Evolutionary conservation across 1,139 yeast genomes (phyloP), one percentile per base, ranked within the genome.

Genomic region (Dujonia santamariae): DNA sequence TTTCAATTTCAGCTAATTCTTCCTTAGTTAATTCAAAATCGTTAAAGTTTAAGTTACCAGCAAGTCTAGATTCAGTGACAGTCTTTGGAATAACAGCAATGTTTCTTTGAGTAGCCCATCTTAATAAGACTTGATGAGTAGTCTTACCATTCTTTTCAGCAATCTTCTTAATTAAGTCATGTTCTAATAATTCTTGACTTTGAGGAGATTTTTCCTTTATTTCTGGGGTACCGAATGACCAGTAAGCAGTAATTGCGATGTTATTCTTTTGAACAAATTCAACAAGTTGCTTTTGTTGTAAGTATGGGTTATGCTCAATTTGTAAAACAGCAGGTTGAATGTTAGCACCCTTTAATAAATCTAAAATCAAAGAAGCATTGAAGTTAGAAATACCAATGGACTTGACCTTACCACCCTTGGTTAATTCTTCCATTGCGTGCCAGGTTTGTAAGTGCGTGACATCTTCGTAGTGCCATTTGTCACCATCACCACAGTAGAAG

Each of bases 251-350:
- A 51, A 87, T 71, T 39, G 79, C 82, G 51, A 87, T 76, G 31
- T 75, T 80, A 46, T 75, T 61, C 28, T 62, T 50, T 56, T 84
- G 76, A 43, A 75, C 85, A 52, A 63, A 85, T 47, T 80, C 72
- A 42, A 86, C 59, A 55, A 86, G 69, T 46, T 68, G 69, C 40
- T 75, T 75, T 64, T 87, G 96, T 47, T 84, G 85, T 59, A 87
- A 72, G 69, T 85, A 87, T 46, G 96, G 96, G 60, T 87, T 96
- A 63, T 85, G 92, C 67, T 88, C 97, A 54, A 88, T 84, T 63
- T 88, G 96, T 50, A 85, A 72, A 36, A 77, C 87, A 35, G 84
- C 85, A 34, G 97, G 96, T 49, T 68, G 75, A 54, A 86, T 78
- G 48, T 67, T 75, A 44, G 85, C 82, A 41, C 79, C 78, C 55